These are phyloP conservation scores for Yamadazyma friedrichii DNA, from an alignment of 1,139 yeast species.

Conservation along the genomic window DNA sequence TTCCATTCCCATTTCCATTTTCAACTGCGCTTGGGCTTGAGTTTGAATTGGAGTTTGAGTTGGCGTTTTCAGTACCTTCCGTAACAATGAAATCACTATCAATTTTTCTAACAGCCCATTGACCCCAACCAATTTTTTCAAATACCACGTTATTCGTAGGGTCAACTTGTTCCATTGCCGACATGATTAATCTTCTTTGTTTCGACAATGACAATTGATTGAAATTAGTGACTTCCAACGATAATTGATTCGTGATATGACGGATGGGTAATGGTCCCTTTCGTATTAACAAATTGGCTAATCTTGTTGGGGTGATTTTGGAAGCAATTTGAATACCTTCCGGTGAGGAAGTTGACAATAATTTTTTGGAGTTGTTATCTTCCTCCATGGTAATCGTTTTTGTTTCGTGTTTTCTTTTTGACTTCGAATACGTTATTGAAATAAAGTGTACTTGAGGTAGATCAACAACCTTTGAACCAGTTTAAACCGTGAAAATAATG, in stretches of 20 bases:
- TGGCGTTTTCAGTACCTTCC: slow-evolving; percentile 33
- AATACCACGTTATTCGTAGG: slow-evolving; percentile 63
- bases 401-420: not conserved
- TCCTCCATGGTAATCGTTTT: not conserved
- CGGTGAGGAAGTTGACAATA: slow-evolving; percentile 77
- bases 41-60: not conserved
- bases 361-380: slow-evolving; percentile 17
- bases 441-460: too few relatives aligned
- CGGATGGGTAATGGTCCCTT: slow-evolving; percentile 92
- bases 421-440: not conserved
- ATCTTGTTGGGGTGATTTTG: slow-evolving; percentile 75
- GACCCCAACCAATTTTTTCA: slow-evolving; percentile 98
- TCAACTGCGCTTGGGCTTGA: not conserved
- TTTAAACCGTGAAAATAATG: too few relatives aligned
- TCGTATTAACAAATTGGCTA: slow-evolving; percentile 63
- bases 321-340: slow-evolving; percentile 88
- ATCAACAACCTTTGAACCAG: too few relatives aligned
- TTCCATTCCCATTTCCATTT: slow-evolving; percentile 14
- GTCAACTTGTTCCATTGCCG: slow-evolving; percentile 73
- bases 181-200: slow-evolving; percentile 86
- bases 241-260: slow-evolving; percentile 78
- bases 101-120: slow-evolving; percentile 80
- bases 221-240: slow-evolving; percentile 75
- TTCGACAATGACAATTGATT: slow-evolving; percentile 79
- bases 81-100: slow-evolving; percentile 50